Base-by-base conservation (phyloP, 106 monocot genomes). In the Allium fistulosum region DNA sequence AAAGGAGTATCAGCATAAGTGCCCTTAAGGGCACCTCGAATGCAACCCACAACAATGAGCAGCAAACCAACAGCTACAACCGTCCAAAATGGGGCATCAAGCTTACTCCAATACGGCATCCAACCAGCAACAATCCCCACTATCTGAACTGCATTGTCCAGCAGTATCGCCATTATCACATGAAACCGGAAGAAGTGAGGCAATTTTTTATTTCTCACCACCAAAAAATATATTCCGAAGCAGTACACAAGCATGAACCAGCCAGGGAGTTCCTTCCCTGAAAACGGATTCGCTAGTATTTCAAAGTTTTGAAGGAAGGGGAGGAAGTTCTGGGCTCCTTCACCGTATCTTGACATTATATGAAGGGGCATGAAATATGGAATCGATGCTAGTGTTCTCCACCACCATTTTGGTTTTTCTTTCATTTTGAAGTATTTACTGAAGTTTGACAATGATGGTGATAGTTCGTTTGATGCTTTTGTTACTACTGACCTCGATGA, bases 101-200 rank as follows among this genome's bases (percentile, higher is more conserved):
- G 79, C 60, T 82, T 79, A 18, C 79, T 58, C 2, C 79, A 76
- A 26, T 71, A 69, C 6, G 88, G 88, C 84, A 88, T 77, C 84
- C 84, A 88, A 4, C 82, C 60, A 69, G 76, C 79, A 7, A 84
- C 59, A 0, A 76, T 79, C 59, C 79, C 79, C 3, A 80, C 69
- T 10, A 88, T 79, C 65, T 88, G 88, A 17, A 67, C 16, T 11
- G 84, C 71, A 28, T 82, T 88, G 60, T 88, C 88, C 8, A 84
- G 82, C 59, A 88, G 77, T 82, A 88, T 78, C 11, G 84, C 84
- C 84, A 84, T 81, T 9, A 84, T 72, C 1, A 88, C 82, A 57
- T 84, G 88, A 68, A 84, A 88, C 26, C 84, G 66, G 61, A 88
- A 88, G 72, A 88, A 88, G 61, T 84, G 84, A 2, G 88, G 88